Conservation (phyloP, 176 grass and related monocot genomes). For the Alloteropsis semialata region DNA sequence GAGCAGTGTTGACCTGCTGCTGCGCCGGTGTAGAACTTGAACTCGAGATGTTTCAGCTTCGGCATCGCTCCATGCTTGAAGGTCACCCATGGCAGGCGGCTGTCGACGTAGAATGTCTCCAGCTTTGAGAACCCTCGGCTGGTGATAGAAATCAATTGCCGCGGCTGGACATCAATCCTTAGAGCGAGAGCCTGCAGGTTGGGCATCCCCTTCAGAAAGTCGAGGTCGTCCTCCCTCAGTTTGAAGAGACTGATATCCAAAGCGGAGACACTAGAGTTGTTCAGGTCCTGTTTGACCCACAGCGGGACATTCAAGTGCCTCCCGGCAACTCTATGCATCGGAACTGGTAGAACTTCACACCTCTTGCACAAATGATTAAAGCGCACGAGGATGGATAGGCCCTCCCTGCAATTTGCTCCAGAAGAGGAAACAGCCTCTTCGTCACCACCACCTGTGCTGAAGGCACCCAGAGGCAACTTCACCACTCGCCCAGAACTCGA, state of each 20-base stretch:
- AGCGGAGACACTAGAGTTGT: background rate
- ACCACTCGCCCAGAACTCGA: too few relatives aligned
- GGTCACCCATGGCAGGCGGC: background rate
- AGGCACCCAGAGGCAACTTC: too few relatives aligned
- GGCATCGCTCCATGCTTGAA: background rate
- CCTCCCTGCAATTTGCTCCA: too few relatives aligned
- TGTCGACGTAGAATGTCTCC: background rate
- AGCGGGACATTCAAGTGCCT: background rate
- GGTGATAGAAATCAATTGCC: background rate
- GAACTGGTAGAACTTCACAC: too few relatives aligned
- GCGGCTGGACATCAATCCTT: background rate
- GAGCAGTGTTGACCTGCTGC: background rate
- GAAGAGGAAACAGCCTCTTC: too few relatives aligned
- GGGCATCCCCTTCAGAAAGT: background rate
- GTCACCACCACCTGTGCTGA: too few relatives aligned
- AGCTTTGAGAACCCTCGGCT: background rate
- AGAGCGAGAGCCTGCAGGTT: background rate
- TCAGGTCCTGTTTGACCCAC: background rate
- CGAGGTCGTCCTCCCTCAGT: background rate
- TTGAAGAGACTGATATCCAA: background rate
- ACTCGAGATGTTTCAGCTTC: background rate
- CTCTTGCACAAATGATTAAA: too few relatives aligned
- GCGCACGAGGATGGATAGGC: too few relatives aligned
- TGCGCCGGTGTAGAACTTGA: conserved; percentile 15
- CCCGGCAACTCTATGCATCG: too few relatives aligned